Base-by-base conservation (phyloP, 495 filamentous ascomycete genomes). In the Penicillium pulvis region DNA sequence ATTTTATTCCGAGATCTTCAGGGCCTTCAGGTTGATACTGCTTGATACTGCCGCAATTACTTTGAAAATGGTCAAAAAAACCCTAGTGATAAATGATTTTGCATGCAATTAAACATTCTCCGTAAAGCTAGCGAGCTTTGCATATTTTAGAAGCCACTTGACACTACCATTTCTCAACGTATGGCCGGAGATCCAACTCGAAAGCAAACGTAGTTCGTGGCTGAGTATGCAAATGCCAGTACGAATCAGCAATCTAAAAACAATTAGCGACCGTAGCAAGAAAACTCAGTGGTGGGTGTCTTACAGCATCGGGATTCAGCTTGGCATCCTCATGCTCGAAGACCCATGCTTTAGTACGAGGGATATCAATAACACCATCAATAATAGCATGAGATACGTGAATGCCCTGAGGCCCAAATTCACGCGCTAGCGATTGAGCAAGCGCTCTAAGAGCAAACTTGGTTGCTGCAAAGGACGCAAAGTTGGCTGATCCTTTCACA, bases 191-290 rank as follows among this genome's bases (percentile, higher is more conserved):
- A 77, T 96, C 93, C 60, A 97, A 66, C 79, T 97, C 91, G 65
- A 88, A 90, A 1, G 91, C 93, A 66, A 92, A 96, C 6, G 83
- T 83, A 14, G 88, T 88, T 55, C 84, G 80, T 19, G 89, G 90
- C 75, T 97, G 93, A 3, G 88, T 90, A 71, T 97, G 93, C 58
- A 97, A 67, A 73, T 89, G 76, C 92, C 91, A 96, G 67, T 97
- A 96, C 47, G 83, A 76, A 54, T 96, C 91, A 55, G 93, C 92
- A 79, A 97, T 97, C 89, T 94, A 68, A 31, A 30, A n/a, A 51
- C 8, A 10, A 52, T 73, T 42, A 75, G 63, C 53, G 11, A 31
- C 2, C 10, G 6, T 9, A 26, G 52, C 10, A 41, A 26, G 8
- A 23, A 5, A 5, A 39, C 28, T 28, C 43, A 48, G 17, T 8